Evolutionary conservation across 176 grass and related monocot species (phyloP), one percentile per base, ranked within the genome.

Genomic region (Paspalum notatum): DNA sequence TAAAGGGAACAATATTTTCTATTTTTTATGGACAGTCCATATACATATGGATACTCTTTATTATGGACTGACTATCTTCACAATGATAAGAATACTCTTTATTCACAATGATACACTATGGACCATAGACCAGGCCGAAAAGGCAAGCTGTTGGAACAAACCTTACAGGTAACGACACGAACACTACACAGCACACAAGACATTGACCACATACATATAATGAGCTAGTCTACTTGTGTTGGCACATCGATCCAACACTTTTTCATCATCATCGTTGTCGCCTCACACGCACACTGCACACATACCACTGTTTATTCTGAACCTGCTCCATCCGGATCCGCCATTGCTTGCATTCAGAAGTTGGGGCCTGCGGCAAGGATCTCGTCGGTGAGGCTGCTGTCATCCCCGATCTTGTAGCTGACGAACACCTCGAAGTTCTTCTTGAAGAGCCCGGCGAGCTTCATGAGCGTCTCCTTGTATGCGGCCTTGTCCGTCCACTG

Each of bases 351-450:
- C 72, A 21, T 75, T 99, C 86, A 99, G 85, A 90, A 88, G 82
- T 85, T 95, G 75, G 96, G 96, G 47, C 96, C 96, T 21, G 96
- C 96, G 6, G 90, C 90, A 68, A 99, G 90, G 86, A 99, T 99
- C 83, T 99, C 88, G 42, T 99, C 90, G 3, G 96, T 95, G 11
- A 99, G 88, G 76, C 56, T 88, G 63, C 86, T 59, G 68, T 90
- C 88, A 4, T 89, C 78, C 11, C 92, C 96, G 17, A 99, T 95
- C 86, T 88, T 95, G 68, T 95, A 89, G 84, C 16, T 95, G 32
- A 92, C 81, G 40, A 99, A 99, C 84, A 99, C 96, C 90, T 93
- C 96, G 66, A 99, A 99, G 86, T 99, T 99, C 14, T 95, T 95
- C 84, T 87, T 93, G 84, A 99, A 99, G 64, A 99, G 84, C 7